A percentile compares a stretch with the other conserved stretches of the same genome.
Evolutionary conservation across 2,329 filamentous ascomycete genomes (phyloP).

Genomic region (Aspergillus sp.): DNA sequence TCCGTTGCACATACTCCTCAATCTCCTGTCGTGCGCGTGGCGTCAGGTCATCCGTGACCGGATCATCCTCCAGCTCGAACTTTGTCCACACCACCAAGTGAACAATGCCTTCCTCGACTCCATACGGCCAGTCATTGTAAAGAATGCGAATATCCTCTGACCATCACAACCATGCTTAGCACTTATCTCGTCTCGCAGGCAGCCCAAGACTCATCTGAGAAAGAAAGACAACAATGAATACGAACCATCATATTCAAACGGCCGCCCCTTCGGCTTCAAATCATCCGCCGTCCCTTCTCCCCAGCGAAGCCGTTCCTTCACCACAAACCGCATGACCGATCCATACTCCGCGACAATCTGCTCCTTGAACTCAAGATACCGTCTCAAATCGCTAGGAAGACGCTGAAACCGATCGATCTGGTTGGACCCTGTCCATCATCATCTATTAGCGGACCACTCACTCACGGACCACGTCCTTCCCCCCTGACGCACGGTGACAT

Average conservation of each 20-base stretch:
- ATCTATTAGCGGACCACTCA: neutral
- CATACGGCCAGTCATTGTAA: conserved; percentile 94
- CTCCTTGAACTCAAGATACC: conserved; percentile 72
- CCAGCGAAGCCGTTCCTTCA: conserved; percentile 73
- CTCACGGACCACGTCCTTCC: neutral
- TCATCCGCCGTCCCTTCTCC: conserved; percentile 43
- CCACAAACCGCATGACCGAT: conserved; percentile 75
- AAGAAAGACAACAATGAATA: neutral
- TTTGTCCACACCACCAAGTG: conserved; percentile 95
- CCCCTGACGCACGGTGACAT: conserved; percentile 3
- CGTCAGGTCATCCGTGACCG: conserved; percentile 67
- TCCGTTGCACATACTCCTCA: conserved; percentile 67
- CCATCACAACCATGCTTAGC: neutral
- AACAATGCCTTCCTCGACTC: conserved; percentile 72
- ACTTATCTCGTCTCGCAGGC: neutral
- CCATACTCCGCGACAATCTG: conserved; percentile 68
- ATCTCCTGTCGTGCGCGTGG: conserved; percentile 64
- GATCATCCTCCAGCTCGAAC: conserved; percentile 73
- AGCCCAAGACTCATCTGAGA: no score
- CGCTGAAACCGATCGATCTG: conserved; percentile 76
- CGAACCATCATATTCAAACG: conserved; percentile 42
- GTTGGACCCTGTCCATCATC: conserved; percentile 57
- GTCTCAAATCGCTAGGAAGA: conserved; percentile 73
- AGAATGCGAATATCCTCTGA: conserved; percentile 70
- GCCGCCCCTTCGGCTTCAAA: conserved; percentile 31